Evolutionary conservation across 164 flowering plant species (phyloP).

Genomic region (Chloranthus sessilifolius): DNA sequence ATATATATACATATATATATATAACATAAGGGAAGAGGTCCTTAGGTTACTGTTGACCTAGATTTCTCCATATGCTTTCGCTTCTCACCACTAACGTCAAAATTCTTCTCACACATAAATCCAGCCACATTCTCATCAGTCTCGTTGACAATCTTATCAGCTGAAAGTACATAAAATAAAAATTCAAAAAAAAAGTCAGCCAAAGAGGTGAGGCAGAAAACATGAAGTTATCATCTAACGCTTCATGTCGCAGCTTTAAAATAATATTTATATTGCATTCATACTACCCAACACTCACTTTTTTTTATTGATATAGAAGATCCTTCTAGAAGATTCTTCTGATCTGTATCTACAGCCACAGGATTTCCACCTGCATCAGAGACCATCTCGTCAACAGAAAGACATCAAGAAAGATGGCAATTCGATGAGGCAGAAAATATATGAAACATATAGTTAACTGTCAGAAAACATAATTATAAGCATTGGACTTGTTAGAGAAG

Average conservation of each 20-base stretch:
- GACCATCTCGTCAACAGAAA: conserved; percentile 24
- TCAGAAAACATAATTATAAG: too few relatives aligned
- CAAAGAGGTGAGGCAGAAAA: conserved; percentile 4
- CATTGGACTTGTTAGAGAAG: too few relatives aligned
- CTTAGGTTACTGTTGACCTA: conserved; percentile 4
- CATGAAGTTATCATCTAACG: too few relatives aligned
- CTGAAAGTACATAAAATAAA: too few relatives aligned
- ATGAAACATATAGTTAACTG: conserved; percentile 1
- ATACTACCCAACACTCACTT: conserved; percentile 6
- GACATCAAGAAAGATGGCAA: conserved; percentile 9
- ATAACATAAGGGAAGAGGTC: too few relatives aligned
- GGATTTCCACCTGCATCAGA: conserved; percentile 21
- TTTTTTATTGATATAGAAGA: conserved; percentile 24
- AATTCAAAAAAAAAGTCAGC: conserved; percentile 16
- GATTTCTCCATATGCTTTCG: conserved; percentile 19
- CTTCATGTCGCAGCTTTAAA: too few relatives aligned
- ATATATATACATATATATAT: too few relatives aligned
- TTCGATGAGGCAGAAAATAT: conserved; percentile 1
- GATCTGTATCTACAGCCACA: conserved; percentile 15
- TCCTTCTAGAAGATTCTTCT: conserved; percentile 19
- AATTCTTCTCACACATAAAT: conserved; percentile 1
- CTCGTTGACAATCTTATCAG: conserved; percentile 18
- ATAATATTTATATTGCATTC: too few relatives aligned
- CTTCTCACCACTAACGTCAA: conserved; percentile 27
- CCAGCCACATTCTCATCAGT: conserved; percentile 20